Base-by-base conservation (phyloP, 768 basidiomycete genomes). In the Rhizopogon rudus region DNA sequence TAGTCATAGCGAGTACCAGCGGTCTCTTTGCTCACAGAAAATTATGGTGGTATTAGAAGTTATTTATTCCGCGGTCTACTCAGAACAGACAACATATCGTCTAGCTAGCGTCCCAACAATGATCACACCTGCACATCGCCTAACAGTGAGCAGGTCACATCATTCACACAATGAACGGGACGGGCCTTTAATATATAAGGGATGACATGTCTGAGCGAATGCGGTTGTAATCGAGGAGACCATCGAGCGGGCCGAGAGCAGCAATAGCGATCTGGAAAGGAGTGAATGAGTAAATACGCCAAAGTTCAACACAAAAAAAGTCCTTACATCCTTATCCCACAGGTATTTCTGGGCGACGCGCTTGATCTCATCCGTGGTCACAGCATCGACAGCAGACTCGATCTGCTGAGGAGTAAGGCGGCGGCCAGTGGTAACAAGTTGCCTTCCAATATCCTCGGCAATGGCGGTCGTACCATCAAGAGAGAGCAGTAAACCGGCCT, bases 381-480 rank as follows among this genome's bases (percentile, higher is more conserved):
- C 93, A 22, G 88, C 87, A 67, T 98, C 93, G 44, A 98, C 84
- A 25, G 93, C 92, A 54, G 80, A 80, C 79, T 98, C 97, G 60
- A 95, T 93, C 75, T 99, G 93, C 70, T 87, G 82, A 48, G 97
- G 96, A 16, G 94, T 89, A 75, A 89, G 80, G 64, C 97, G 80
- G 60, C 80, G 86, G 53, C 97, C 97, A 59, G 86, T 93, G 35
- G 96, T 98, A 57, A 99, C 91, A 57, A 99, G 81, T 69, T 98
- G 96, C 63, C 95, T 78, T n/a, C 97, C 96, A 72, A 98, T 94
- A 66, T 99, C 97, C 77, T 99, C 97, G 35, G 97, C 96, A 58
- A 95, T 82, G 51, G 94, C 93, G 33, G 94, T 98, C 16, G 93
- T 89, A n/a, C 97, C 97, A 64, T 98, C 97, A 42, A 98, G 77